Base-by-base conservation (phyloP, 2,329 filamentous ascomycete species). In the Claviceps sp. region DNA sequence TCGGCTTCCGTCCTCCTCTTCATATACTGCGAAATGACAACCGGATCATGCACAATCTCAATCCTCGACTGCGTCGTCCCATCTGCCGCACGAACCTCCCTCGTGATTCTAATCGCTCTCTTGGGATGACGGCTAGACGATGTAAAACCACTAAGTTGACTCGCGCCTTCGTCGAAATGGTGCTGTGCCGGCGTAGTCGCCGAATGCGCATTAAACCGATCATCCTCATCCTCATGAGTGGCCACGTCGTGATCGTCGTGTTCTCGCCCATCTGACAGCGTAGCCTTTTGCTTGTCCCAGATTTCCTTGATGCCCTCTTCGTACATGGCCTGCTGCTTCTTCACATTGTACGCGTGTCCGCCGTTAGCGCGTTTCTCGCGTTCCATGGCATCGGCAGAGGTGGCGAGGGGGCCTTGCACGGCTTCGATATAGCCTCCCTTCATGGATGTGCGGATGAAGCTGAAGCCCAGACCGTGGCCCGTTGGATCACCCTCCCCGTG, bases 401-500 rank as follows among this genome's bases (percentile, higher is more conserved):
- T 83, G 7, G 80, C 78, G 41, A 80, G 68, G 2, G 81, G 80
- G 2, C 81, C 81, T 52, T 81, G 79, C 26, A 94, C 80, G 19
- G 89, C 85, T 63, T 90, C 88, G 67, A 96, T 78, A 55, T 82
- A 98, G 0, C 93, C 93, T 56, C 93, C 93, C 69, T 98, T 98
- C 93, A 98, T 98, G 1, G 89, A 95, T 0, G 90, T 96, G 63
- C 93, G 89, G 66, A 98, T 90, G 67, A 98, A 96, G 65, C 88
- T 96, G 72, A 97, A 95, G 2, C 88, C 93, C 54, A 96, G 82
- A 2, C 93, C 93, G 61, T 90, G 86, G 24, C 89, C 89, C 0
- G 91, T 95, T 3, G 93, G 93, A 64, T 98, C 93, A 52, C 93
- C 93, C 58, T 94, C 88, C 19, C 93, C 93, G 60, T 96, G 90